Evolutionary conservation across 257 asterid genomes (phyloP).

Genomic region (Petrea volubilis): DNA sequence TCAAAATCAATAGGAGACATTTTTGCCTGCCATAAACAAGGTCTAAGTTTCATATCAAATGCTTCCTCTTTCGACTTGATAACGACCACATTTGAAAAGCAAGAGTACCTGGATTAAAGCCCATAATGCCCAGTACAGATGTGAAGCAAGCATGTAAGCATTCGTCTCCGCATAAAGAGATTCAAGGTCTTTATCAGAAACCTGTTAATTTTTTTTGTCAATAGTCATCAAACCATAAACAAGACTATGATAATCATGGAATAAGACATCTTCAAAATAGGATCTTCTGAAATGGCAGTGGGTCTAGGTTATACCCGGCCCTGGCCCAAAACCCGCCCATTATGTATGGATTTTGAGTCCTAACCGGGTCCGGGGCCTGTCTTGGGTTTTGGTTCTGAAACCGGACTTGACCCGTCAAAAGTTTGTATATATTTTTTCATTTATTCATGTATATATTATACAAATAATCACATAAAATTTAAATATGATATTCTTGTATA

Average conservation of each 20-base stretch:
- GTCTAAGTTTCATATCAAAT: conserved; percentile 18
- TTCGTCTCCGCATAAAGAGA: conserved; percentile 75
- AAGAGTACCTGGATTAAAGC: conserved; percentile 84
- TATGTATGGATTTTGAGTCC: not conserved
- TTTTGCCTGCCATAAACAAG: conserved; percentile 60
- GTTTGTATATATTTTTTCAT: no score
- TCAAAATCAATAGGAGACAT: conserved; percentile 93
- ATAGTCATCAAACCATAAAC: conserved; percentile 10
- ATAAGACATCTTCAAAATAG: not conserved
- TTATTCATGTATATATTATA: no score
- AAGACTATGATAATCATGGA: conserved; percentile 5
- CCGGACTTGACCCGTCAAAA: no score
- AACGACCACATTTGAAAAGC: conserved; percentile 10
- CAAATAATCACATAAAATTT: no score
- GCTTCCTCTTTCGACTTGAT: not conserved
- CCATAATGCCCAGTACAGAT: conserved; percentile 93
- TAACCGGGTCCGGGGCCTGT: no score
- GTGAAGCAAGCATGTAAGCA: conserved; percentile 81
- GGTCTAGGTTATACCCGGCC: no score
- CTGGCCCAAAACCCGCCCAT: not conserved
- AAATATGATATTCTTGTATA: no score
- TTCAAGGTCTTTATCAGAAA: conserved; percentile 60
- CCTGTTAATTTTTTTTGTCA: conserved; percentile 40
- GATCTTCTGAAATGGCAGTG: not conserved
- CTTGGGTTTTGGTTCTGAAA: no score